Conservation (phyloP, 768 basidiomycete species). For the Macrocybe gigantea region DNA sequence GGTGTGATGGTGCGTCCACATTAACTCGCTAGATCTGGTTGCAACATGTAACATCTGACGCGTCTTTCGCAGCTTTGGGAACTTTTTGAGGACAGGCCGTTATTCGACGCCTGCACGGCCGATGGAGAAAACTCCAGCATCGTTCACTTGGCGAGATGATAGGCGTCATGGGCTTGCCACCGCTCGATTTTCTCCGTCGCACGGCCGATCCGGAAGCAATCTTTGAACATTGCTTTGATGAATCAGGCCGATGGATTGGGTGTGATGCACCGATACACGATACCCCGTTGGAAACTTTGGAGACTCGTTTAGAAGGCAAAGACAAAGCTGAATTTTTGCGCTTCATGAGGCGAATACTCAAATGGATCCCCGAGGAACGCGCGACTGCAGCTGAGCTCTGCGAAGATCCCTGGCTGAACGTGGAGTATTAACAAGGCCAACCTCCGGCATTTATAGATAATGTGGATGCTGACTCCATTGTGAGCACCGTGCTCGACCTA, state of each 20-base stretch:
- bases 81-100: conserved; percentile 1
- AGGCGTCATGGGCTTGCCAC: conserved; percentile 1
- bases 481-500: too few species aligned
- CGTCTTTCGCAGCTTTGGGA: conserved; percentile 1
- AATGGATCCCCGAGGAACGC: conserved; percentile 3
- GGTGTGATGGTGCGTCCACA: conserved; percentile 18
- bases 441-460: too few species aligned
- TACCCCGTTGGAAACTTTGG: not conserved
- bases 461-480: too few species aligned
- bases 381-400: too few species aligned
- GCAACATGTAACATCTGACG: too few species aligned
- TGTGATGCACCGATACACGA: not conserved
- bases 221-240: not conserved
- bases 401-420: too few species aligned
- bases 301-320: conserved; percentile 1
- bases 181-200: not conserved
- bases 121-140: not conserved
- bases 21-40: too few species aligned
- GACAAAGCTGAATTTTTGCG: conserved; percentile 2
- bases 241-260: not conserved
- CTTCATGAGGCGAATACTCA: conserved; percentile 4
- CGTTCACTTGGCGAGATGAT: conserved; percentile 4
- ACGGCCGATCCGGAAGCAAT: not conserved
- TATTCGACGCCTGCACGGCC: not conserved
- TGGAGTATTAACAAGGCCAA: too few species aligned